Conservation (phyloP, 306 rosid species). For the Fragaria ananassa region DNA sequence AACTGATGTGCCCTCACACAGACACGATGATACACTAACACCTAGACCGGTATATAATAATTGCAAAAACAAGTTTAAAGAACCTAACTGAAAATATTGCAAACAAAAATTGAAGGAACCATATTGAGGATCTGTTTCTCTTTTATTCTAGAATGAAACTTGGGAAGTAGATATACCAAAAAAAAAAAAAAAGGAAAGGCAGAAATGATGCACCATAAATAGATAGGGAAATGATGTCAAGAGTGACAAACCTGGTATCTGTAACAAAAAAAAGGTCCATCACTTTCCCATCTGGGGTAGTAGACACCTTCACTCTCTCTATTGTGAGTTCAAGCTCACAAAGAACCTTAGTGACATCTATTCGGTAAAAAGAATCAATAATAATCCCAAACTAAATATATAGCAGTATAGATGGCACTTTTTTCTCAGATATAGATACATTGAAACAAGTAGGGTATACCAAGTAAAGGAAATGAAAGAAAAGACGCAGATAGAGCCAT, state of each 20-base stretch:
- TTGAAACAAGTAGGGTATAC: neutral
- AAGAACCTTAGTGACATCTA: conserved; percentile 57
- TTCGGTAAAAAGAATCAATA: neutral
- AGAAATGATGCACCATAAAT: conserved; percentile 7
- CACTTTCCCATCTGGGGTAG: conserved; percentile 55
- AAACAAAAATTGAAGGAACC: neutral
- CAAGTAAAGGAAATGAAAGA: neutral
- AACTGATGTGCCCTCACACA: neutral
- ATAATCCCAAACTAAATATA: neutral
- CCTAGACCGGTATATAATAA: neutral
- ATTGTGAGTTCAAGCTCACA: conserved; percentile 55
- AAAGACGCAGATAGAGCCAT: neutral
- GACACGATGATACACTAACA: neutral
- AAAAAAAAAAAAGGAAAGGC: neutral
- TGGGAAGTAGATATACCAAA: neutral
- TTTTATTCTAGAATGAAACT: neutral
- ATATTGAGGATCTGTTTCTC: neutral
- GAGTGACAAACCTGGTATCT: conserved; percentile 49
- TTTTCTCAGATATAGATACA: conserved; percentile 8
- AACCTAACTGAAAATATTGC: neutral
- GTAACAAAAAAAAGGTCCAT: conserved; percentile 64
- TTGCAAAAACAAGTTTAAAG: neutral
- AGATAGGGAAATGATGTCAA: neutral
- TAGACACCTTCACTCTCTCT: conserved; percentile 54
- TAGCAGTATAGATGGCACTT: neutral